Evolutionary conservation across 306 rosid genomes (phyloP).

Genomic region (Phaseolus lunatus): DNA sequence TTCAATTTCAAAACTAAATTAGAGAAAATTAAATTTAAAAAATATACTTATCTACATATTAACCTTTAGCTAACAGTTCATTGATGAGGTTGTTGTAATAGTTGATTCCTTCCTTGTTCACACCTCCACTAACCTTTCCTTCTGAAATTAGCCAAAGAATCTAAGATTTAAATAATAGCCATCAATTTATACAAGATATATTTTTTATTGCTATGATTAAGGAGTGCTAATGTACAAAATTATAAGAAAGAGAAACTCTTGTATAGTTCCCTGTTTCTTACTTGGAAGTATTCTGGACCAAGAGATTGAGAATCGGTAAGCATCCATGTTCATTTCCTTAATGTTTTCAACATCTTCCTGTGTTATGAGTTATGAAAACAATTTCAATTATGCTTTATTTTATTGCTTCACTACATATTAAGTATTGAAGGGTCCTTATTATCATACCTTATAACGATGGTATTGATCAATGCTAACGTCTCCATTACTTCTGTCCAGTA

Average conservation of each 20-base stretch:
- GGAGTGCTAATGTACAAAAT: too few relatives aligned
- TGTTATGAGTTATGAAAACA: background rate
- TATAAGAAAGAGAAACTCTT: too few relatives aligned
- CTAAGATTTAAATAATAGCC: too few relatives aligned
- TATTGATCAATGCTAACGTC: too few relatives aligned
- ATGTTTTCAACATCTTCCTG: constrained; percentile 66
- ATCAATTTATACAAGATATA: too few relatives aligned
- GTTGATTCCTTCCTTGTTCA: constrained; percentile 57
- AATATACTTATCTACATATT: background rate
- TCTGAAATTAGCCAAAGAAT: constrained; percentile 40
- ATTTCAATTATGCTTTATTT: too few relatives aligned
- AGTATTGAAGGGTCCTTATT: too few relatives aligned
- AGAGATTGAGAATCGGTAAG: constrained; percentile 65
- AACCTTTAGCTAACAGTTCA: constrained; percentile 61
- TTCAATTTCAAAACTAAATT: background rate
- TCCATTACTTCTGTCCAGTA: too few relatives aligned
- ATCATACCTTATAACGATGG: too few relatives aligned
- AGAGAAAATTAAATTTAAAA: background rate
- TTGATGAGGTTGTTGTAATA: constrained; percentile 67
- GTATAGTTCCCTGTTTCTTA: constrained; percentile 23
- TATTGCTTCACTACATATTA: too few relatives aligned
- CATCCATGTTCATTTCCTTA: constrained; percentile 60
- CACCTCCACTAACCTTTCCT: constrained; percentile 64
- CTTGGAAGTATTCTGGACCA: constrained; percentile 73
- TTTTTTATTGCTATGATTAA: too few relatives aligned